Evolutionary conservation across 176 grass and related monocot genomes (phyloP), one percentile per base, ranked within the genome.

Genomic region (Aegilops umbellulata): DNA sequence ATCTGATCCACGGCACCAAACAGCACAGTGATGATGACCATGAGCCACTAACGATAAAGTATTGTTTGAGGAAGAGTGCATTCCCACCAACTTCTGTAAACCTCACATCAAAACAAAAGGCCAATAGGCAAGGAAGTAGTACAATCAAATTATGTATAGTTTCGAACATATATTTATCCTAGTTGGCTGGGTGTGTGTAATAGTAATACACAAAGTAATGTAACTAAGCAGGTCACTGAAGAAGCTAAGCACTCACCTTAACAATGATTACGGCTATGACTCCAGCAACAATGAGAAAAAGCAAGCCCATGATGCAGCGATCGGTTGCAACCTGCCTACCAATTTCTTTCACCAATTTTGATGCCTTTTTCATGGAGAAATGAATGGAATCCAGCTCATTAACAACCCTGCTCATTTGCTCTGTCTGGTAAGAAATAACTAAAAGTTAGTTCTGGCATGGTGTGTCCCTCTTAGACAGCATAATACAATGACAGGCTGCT

Each of bases 301-400:
- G 96, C 90, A 98, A 53, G 11, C 79, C 90, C 96, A 98, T 98
- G 89, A 98, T 98, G 83, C 96, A 95, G 26, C 88, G 86, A 55
- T 98, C 96, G 58, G 96, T 98, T 38, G 96, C 96, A 87, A 95
- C 82, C 96, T 95, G 93, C 80, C 91, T 93, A 81, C 95, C 93
- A 44, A 98, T 92, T 91, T 98, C 95, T 86, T 95, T 98, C 84
- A 95, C 93, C 77, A 98, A 80, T 60, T 95, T 46, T n/a, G 95
- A 94, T 82, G 95, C 93, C 74, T 95, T 98, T 80, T 98, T 98
- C 55, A 98, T 88, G 61, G 93, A 98, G 87, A 98, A 98, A 92
- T 98, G 95, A 38, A 98, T 98, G 20, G 95, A 98, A 58, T 98
- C 95, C 74, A 98, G 86, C 86, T 98, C 95, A 82, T 98, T 98